A percentile compares a stretch with the other conserved stretches of the same genome.
phyloP scores from a whole-genome alignment of 768 basidiomycete species.

The Suillus subluteus region DNA sequence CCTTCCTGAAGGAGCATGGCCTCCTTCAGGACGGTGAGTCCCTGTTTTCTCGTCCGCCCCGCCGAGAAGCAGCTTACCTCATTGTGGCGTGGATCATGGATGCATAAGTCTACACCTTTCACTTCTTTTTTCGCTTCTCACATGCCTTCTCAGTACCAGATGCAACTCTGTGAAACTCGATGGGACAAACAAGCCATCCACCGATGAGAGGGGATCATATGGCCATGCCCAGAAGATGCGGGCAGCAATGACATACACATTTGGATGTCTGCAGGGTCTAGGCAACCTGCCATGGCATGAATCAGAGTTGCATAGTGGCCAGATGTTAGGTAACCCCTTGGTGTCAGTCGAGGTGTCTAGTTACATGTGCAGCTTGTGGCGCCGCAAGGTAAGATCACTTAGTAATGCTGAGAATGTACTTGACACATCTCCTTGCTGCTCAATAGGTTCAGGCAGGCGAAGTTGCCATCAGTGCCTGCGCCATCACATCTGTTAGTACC shows the following conservation, averaged over 20 bases:
- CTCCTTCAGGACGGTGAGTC: conserved; percentile 19
- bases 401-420: too few relatives aligned
- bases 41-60: conserved; percentile 25
- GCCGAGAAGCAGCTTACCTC: conserved; percentile 17
- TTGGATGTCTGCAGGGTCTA: conserved; percentile 29
- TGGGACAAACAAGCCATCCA: conserved; percentile 22
- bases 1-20: neutral
- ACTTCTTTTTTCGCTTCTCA: neutral
- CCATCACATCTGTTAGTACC: conserved; percentile 27
- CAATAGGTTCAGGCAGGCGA: conserved; percentile 25
- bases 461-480: conserved; percentile 22
- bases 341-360: conserved; percentile 28
- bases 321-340: conserved; percentile 35
- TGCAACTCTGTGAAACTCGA: conserved; percentile 34
- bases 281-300: conserved; percentile 34
- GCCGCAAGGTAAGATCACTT: conserved; percentile 24
- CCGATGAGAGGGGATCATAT: conserved; percentile 23
- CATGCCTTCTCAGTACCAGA: conserved; percentile 15
- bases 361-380: conserved; percentile 33
- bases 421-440: neutral
- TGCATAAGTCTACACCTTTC: neutral
- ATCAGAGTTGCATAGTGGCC: conserved; percentile 22
- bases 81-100: conserved; percentile 37
- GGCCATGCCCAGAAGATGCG: conserved; percentile 42
- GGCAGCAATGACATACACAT: conserved; percentile 35